phyloP scores from a whole-genome alignment of 2,329 filamentous ascomycete species.

The Colletotrichum australisinense region DNA sequence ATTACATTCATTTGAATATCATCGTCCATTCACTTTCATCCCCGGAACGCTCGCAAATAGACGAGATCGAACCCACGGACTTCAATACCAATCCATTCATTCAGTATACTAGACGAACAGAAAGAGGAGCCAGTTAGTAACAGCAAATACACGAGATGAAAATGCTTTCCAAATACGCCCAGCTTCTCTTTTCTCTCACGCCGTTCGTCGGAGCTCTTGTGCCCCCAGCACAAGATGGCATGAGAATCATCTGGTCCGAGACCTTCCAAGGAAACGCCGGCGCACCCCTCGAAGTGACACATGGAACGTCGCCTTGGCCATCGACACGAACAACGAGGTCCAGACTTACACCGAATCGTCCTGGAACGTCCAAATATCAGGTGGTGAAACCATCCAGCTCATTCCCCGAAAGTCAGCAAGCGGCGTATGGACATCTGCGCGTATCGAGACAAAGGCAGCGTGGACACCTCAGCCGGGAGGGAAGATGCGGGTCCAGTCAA shows the following conservation, averaged over 20 bases:
- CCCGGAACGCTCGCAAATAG: neutral
- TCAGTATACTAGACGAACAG: neutral
- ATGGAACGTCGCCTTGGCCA: constrained; percentile 56
- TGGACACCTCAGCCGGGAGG: constrained; percentile 59
- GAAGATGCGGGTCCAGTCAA: constrained; percentile 58
- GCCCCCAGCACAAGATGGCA: constrained; percentile 53
- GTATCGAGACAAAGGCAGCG: constrained; percentile 61
- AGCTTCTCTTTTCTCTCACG: constrained; percentile 33
- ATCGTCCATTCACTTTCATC: constrained; percentile 16
- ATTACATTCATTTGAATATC: neutral
- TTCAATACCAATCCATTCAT: neutral
- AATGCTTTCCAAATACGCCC: neutral
- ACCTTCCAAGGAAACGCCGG: constrained; percentile 55
- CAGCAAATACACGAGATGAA: neutral
- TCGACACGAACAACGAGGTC: constrained; percentile 63
- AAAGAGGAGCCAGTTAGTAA: neutral
- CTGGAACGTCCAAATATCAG: constrained; percentile 62
- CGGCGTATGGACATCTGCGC: constrained; percentile 64
- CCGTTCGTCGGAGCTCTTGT: constrained; percentile 47
- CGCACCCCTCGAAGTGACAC: constrained; percentile 47
- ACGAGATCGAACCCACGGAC: neutral
- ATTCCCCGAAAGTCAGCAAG: constrained; percentile 55
- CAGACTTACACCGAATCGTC: constrained; percentile 60
- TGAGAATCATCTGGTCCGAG: constrained; percentile 58
- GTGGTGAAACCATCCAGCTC: constrained; percentile 61